Conservation (phyloP, 1,284 basidiomycete genomes). For the Rhizoctonia solani region DNA sequence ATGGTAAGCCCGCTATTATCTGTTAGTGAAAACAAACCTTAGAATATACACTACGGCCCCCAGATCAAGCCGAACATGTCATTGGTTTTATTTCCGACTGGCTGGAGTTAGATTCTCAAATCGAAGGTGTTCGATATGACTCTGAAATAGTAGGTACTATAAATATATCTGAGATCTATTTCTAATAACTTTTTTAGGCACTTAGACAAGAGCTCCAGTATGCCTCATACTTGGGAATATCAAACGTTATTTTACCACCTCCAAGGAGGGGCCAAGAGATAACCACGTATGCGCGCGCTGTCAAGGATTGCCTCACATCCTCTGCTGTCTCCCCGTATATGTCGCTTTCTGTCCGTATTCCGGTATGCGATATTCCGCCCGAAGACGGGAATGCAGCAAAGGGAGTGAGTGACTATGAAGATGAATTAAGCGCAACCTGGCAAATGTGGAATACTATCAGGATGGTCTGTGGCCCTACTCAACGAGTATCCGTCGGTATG, state of each 20-base stretch:
- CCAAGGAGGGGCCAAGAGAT: constrained; percentile 83
- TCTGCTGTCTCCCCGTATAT: constrained; percentile 60
- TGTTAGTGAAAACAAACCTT: constrained; percentile 1
- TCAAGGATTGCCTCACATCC: constrained; percentile 75
- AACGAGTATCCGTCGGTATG: constrained; percentile 79
- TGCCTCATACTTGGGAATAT: constrained; percentile 88
- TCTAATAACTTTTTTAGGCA: constrained; percentile 64
- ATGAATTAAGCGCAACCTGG: constrained; percentile 85
- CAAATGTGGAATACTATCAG: constrained; percentile 98
- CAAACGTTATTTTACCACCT: constrained; percentile 85
- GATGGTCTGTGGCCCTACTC: constrained; percentile 84
- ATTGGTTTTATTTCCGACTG: constrained; percentile 86
- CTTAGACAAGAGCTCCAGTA: constrained; percentile 92
- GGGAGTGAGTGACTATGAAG: constrained; percentile 47
- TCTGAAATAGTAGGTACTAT: constrained; percentile 79
- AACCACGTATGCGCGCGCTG: constrained; percentile 89
- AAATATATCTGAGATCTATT: background rate
- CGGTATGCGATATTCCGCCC: constrained; percentile 65
- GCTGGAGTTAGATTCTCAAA: constrained; percentile 91
- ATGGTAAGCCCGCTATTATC: constrained; percentile 58
- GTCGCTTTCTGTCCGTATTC: constrained; percentile 79
- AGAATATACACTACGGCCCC: background rate
- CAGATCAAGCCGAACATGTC: constrained; percentile 83
- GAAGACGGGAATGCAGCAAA: constrained; percentile 14
- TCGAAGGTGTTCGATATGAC: constrained; percentile 95